Evolutionary conservation across 2,329 filamentous ascomycete genomes (phyloP).

Genomic region (Alternaria solani): DNA sequence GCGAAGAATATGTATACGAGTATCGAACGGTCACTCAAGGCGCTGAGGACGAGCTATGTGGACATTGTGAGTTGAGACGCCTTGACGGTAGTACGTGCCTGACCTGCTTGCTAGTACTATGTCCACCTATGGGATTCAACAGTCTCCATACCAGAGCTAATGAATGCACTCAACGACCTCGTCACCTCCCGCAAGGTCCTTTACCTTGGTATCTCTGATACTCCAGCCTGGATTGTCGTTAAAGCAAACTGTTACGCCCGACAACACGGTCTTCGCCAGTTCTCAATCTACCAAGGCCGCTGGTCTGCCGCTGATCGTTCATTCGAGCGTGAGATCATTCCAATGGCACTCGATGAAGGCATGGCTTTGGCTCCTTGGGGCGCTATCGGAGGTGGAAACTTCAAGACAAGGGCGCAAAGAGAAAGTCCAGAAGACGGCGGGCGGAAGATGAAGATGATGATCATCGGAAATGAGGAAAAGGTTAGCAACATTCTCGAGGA

Average conservation of each 20-base stretch:
- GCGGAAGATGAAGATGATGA: conserved; percentile 48
- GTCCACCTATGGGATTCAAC: conserved; percentile 55
- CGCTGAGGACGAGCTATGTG: conserved; percentile 68
- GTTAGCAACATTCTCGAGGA: conserved; percentile 53
- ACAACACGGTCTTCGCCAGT: conserved; percentile 50
- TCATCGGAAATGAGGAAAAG: conserved; percentile 58
- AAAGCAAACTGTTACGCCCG: conserved; percentile 49
- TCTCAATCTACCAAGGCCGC: conserved; percentile 53
- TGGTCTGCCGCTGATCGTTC: conserved; percentile 55
- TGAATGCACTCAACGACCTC: conserved; percentile 55
- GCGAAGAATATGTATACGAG: conserved; percentile 27
- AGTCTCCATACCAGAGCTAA: conserved; percentile 55
- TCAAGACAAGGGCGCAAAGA: conserved; percentile 55
- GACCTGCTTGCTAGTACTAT: conserved; percentile 44
- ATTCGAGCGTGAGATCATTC: conserved; percentile 57
- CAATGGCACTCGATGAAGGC: conserved; percentile 54
- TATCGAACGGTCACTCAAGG: conserved; percentile 24
- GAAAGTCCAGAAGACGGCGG: conserved; percentile 48
- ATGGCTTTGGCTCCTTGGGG: conserved; percentile 65
- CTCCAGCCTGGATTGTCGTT: conserved; percentile 52
- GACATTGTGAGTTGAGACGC: conserved; percentile 54
- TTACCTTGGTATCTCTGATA: conserved; percentile 56
- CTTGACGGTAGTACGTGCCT: conserved; percentile 11
- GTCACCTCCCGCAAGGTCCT: conserved; percentile 54
- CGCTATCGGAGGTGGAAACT: conserved; percentile 52